phyloP scores from a whole-genome alignment of 768 basidiomycete species.

The Amyloporia xantha region DNA sequence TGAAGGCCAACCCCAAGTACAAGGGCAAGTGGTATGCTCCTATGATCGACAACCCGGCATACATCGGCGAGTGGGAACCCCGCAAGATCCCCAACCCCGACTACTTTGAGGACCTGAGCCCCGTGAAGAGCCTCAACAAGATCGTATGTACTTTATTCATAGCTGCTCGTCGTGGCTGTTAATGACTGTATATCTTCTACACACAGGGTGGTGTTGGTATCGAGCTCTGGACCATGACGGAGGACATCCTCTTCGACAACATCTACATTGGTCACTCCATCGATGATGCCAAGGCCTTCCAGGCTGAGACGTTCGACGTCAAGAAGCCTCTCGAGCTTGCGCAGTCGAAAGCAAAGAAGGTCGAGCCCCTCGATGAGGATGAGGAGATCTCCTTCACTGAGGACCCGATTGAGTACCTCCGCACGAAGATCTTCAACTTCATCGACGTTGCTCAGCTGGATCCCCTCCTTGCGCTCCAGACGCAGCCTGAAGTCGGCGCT shows the following conservation, averaged over 20 bases:
- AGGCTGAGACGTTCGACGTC: constrained; percentile 83
- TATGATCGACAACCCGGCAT: constrained; percentile 92
- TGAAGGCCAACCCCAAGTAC: constrained; percentile 88
- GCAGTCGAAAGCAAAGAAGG: constrained; percentile 1
- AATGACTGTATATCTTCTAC: background rate
- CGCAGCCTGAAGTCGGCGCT: constrained; percentile 82
- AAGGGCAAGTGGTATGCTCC: constrained; percentile 98
- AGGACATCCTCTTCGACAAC: constrained; percentile 89
- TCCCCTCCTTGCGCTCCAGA: constrained; percentile 77
- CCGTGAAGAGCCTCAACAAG: constrained; percentile 76
- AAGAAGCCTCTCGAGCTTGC: constrained; percentile 76
- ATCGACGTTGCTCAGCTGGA: constrained; percentile 68
- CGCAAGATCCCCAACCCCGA: constrained; percentile 85
- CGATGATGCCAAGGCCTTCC: constrained; percentile 77
- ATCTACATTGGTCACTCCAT: constrained; percentile 90
- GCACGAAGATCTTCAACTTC: constrained; percentile 73
- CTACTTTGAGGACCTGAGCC: constrained; percentile 84
- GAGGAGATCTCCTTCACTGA: constrained; percentile 51
- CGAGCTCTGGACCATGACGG: constrained; percentile 99
- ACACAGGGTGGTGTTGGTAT: constrained; percentile 86
- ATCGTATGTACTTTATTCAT: constrained; percentile 43
- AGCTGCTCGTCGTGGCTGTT: background rate
- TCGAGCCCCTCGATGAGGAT: constrained; percentile 41
- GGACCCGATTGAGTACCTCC: constrained; percentile 77
- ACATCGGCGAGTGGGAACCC: constrained; percentile 94